Evolutionary conservation across 2,329 filamentous ascomycete species (phyloP).

Genomic region (Arthrobotrys iridis): DNA sequence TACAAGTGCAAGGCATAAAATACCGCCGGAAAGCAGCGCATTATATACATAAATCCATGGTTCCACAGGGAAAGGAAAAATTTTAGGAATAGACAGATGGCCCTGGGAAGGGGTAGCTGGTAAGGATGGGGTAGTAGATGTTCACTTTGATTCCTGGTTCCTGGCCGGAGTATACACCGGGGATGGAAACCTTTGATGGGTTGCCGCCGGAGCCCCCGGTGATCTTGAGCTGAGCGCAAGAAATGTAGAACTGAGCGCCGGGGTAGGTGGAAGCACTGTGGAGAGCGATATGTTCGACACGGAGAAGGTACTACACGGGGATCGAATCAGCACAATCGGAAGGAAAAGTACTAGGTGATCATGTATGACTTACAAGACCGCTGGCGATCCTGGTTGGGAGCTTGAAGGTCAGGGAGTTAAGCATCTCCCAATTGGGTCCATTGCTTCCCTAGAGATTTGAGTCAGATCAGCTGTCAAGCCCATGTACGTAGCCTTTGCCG

Average conservation of each 20-base stretch:
- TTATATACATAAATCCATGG: not conserved
- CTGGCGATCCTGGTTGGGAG: conserved; percentile 62
- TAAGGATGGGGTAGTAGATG: conserved; percentile 55
- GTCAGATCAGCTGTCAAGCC: conserved; percentile 62
- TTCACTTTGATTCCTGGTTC: conserved; percentile 56
- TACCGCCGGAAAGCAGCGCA: not conserved
- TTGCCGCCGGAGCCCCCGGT: conserved; percentile 61
- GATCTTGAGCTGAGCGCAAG: conserved; percentile 63
- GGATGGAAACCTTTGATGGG: conserved; percentile 62
- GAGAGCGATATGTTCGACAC: conserved; percentile 62
- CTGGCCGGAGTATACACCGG: conserved; percentile 60
- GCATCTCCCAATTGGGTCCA: conserved; percentile 48
- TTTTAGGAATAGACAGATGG: conserved; percentile 54
- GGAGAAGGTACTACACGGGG: conserved; percentile 59
- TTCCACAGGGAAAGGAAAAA: not conserved
- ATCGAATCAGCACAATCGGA: not conserved
- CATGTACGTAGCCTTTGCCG: not conserved
- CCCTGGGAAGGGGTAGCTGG: conserved; percentile 55
- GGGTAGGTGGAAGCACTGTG: conserved; percentile 59
- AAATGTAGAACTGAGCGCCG: conserved; percentile 61
- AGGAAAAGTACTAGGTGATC: not conserved
- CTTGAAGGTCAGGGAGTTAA: conserved; percentile 62
- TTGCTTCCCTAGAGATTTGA: conserved; percentile 62
- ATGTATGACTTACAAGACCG: conserved; percentile 57
- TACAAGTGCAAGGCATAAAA: not conserved